phyloP scores from a whole-genome alignment of 768 basidiomycete genomes.

The Kondoa malvinella region DNA sequence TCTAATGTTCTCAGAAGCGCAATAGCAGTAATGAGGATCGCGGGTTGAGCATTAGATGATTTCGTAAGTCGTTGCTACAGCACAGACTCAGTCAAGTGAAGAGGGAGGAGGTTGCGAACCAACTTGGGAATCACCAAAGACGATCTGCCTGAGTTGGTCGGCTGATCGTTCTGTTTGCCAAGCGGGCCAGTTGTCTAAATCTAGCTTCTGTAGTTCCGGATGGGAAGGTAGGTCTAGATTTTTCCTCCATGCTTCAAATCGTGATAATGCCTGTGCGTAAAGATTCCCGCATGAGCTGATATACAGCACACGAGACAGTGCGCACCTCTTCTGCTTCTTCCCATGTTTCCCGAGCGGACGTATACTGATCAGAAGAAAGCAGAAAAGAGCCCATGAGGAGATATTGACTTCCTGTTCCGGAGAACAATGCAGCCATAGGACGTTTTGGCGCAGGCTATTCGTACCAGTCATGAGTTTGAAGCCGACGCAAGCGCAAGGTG shows the following conservation, averaged over 20 bases:
- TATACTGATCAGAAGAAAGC: constrained; percentile 6
- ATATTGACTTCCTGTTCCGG: constrained; percentile 27
- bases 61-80: constrained; percentile 24
- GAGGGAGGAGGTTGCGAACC: not conserved
- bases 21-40: constrained; percentile 27
- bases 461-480: not conserved
- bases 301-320: not conserved
- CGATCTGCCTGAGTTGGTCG: constrained; percentile 19
- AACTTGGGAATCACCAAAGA: constrained; percentile 26
- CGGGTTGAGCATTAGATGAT: constrained; percentile 27
- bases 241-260: constrained; percentile 26
- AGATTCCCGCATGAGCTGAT: not conserved
- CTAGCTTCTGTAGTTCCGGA: constrained; percentile 22
- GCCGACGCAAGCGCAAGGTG: too few species aligned
- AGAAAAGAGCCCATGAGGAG: constrained; percentile 17
- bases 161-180: constrained; percentile 20
- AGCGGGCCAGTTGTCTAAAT: constrained; percentile 20
- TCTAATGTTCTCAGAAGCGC: constrained; percentile 25
- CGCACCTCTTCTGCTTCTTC: constrained; percentile 24
- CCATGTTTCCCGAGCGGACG: constrained; percentile 22
- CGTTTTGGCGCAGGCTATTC: not conserved
- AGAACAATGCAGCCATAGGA: constrained; percentile 24
- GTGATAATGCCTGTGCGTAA: constrained; percentile 19
- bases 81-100: not conserved
- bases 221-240: constrained; percentile 14